phyloP scores from a whole-genome alignment of 73 alveolate species.

The Stentor roeselii region DNA sequence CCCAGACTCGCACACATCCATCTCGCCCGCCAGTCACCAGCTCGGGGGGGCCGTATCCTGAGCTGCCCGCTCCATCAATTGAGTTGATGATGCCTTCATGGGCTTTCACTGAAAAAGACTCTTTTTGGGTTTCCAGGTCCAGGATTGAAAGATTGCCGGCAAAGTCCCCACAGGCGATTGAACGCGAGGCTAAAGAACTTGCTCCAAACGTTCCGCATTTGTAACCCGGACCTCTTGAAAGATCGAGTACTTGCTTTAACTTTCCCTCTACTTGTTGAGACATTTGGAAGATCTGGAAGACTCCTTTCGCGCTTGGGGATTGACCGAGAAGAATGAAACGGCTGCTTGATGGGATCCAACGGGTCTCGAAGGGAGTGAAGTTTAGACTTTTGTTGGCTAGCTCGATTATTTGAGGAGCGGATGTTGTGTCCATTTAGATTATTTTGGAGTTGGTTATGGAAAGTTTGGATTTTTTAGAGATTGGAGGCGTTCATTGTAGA shows the following conservation, averaged over 20 bases:
- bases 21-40: constrained; percentile 99
- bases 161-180: constrained; percentile 95
- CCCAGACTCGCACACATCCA: constrained; percentile 99
- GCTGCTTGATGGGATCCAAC: constrained; percentile 96
- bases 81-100: constrained; percentile 94
- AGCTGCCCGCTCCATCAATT: constrained; percentile 98
- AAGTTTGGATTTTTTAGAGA: too few species aligned
- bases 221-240: constrained; percentile 73
- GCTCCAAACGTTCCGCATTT: constrained; percentile 94
- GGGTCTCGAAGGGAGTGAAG: constrained; percentile 92
- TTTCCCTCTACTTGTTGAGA: constrained; percentile 52
- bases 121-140: constrained; percentile 86
- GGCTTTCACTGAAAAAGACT: constrained; percentile 85
- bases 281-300: constrained; percentile 88
- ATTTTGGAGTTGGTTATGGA: constrained; percentile 11
- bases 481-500: too few species aligned
- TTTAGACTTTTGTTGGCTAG: constrained; percentile 70
- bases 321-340: constrained; percentile 94
- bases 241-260: neutral
- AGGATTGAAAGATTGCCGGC: constrained; percentile 89
- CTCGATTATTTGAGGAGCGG: constrained; percentile 95
- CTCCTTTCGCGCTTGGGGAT: constrained; percentile 97
- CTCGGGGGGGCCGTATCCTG: constrained; percentile 96
- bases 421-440: constrained; percentile 84
- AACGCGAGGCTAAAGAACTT: constrained; percentile 60